Base-by-base conservation (phyloP, 2,329 filamentous ascomycete species). In the Ascochyta clinopodiicola region DNA sequence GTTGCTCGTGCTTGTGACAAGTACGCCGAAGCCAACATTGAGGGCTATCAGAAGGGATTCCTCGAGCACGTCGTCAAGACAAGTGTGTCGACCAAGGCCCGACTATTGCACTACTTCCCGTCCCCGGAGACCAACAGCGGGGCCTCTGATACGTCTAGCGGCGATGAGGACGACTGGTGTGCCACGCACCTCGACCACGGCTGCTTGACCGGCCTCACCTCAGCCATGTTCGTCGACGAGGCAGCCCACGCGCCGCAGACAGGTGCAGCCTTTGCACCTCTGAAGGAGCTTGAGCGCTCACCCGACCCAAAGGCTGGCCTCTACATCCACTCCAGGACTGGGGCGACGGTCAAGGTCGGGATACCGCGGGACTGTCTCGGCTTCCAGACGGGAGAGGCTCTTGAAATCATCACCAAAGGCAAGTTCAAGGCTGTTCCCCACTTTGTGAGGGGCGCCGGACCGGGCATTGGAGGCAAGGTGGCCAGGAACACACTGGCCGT, bases 151-250 rank as follows among this genome's bases (percentile, higher is more conserved):
- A 39, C 54, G 3, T 40, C 54, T 2, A 58, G 55, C 12, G 70
- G 78, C 76, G 77, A 78, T n/a, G 88, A 92, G 57, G 93, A 97
- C 75, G 91, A 96, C 77, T 99, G 95, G 95, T 99, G 94, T 75
- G 91, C 92, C 8, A 92, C 89, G 1, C 90, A 95, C 73, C 81
- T 95, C 52, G 94, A 98, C 75, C 92, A 97, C 68, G 92, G 95
- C 38, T 98, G 94, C 72, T 82, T 99, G 29, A 99, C 95, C 0
- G 94, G 93, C 13, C 82, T 99, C 31, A 99, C 95, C 0, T 94
- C 90, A 2, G 93, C 94, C 64, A 96, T 98, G 92, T 98, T 96
- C 75, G 84, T 98, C 59, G 92, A 98, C 70, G 94, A 98, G 78
- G 77, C 78, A 0, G 72, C 71, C 9, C 69, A 77, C 55, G 66